Evolutionary conservation across 306 rosid species (phyloP).

Genomic region (Cucurbita ficifolia): DNA sequence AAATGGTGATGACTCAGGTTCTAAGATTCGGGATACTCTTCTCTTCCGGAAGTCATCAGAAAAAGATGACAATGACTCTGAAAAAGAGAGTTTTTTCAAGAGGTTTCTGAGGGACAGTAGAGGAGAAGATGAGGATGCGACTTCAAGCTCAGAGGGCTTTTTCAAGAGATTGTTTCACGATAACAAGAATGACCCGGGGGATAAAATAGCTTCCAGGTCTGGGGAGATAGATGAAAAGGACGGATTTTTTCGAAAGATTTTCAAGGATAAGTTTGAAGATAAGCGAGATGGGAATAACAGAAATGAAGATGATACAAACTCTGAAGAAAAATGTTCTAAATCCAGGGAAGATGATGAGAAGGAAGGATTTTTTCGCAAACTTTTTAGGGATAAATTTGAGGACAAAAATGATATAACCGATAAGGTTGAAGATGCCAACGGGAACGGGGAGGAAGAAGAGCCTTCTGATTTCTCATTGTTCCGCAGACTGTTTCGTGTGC

Average conservation of each 20-base stretch:
- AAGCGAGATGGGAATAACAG: slow-evolving; percentile 61
- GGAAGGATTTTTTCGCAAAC: slow-evolving; percentile 68
- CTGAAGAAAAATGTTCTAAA: slow-evolving; percentile 47
- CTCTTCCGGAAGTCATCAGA: slow-evolving; percentile 63
- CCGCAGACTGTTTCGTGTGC: slow-evolving; percentile 75
- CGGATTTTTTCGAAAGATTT: slow-evolving; percentile 63
- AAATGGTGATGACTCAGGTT: slow-evolving; percentile 66
- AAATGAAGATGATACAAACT: slow-evolving; percentile 39
- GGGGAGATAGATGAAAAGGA: slow-evolving; percentile 66
- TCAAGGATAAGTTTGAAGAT: slow-evolving; percentile 72
- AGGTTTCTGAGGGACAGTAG: slow-evolving; percentile 60
- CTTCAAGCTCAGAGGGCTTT: slow-evolving; percentile 69
- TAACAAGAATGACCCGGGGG: slow-evolving; percentile 58
- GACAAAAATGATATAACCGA: slow-evolving; percentile 61
- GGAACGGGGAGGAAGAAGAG: slow-evolving; percentile 64
- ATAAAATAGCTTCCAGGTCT: slow-evolving; percentile 29
- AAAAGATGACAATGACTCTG: slow-evolving; percentile 61
- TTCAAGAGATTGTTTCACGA: slow-evolving; percentile 86
- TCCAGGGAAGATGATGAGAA: slow-evolving; percentile 67
- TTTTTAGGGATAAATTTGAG: slow-evolving; percentile 62
- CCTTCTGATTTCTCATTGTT: slow-evolving; percentile 66
- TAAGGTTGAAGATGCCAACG: slow-evolving; percentile 51
- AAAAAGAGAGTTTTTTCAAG: slow-evolving; percentile 76
- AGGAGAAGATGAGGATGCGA: slow-evolving; percentile 68
- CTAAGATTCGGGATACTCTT: slow-evolving; percentile 56